A percentile compares a stretch with the other conserved stretches of the same genome.
These are phyloP conservation scores for Crithidia expoeki DNA, from an alignment of 208 protist genomes.

Conservation along the genomic window DNA sequence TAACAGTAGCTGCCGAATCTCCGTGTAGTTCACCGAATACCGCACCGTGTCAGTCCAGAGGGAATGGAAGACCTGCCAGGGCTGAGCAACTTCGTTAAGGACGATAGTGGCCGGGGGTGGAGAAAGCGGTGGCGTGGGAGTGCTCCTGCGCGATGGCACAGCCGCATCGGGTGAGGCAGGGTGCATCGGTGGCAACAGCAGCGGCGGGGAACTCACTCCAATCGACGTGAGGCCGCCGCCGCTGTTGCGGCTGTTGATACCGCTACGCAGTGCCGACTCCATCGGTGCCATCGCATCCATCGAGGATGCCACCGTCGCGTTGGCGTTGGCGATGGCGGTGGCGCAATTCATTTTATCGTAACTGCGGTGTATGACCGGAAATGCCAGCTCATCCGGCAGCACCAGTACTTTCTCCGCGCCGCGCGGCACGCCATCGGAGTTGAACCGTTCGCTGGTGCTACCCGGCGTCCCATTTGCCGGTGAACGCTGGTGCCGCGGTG, in stretches of 20 bases:
- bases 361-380: slow-evolving; percentile 22
- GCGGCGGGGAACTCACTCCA: background rate
- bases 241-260: background rate
- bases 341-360: slow-evolving; percentile 1
- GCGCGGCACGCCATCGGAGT: slow-evolving; percentile 21
- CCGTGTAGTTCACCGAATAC: slow-evolving; percentile 44
- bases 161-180: background rate
- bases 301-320: slow-evolving; percentile 15
- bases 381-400: slow-evolving; percentile 21
- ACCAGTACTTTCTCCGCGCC: slow-evolving; percentile 31
- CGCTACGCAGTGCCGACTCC: background rate
- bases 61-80: slow-evolving; percentile 33
- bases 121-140: background rate
- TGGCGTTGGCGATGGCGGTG: background rate
- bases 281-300: slow-evolving; percentile 4
- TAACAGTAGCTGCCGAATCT: slow-evolving; percentile 45
- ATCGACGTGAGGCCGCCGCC: background rate
- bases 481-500: background rate
- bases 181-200: slow-evolving; percentile 5
- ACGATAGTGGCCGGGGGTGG: background rate
- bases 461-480: slow-evolving; percentile 3
- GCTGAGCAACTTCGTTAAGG: slow-evolving; percentile 14
- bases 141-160: background rate
- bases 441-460: slow-evolving; percentile 2
- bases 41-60: slow-evolving; percentile 54